Evolutionary conservation across 1,139 yeast genomes (phyloP).

Genomic region (Candida smagusa): DNA sequence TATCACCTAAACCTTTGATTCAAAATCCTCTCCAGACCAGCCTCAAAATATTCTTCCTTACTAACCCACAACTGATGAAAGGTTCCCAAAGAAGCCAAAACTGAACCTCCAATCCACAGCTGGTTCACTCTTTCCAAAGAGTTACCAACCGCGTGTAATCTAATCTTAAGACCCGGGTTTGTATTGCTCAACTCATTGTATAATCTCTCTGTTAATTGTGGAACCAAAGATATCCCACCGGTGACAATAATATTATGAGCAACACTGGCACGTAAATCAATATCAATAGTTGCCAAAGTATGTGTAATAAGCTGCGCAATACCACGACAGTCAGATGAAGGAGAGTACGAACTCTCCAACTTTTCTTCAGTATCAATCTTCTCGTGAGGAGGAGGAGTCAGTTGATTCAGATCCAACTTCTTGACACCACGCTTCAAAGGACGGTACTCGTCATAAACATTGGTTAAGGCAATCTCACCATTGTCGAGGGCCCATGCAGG

Average conservation of each 20-base stretch:
- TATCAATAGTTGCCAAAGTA: constrained; percentile 71
- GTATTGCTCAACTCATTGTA: constrained; percentile 67
- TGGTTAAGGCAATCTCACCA: constrained; percentile 36
- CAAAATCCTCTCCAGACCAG: constrained; percentile 77
- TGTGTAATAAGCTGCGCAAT: constrained; percentile 68
- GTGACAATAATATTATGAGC: constrained; percentile 92
- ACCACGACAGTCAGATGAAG: constrained; percentile 34
- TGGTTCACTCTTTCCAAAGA: constrained; percentile 79
- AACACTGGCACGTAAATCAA: constrained; percentile 83
- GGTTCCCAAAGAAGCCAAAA: constrained; percentile 87
- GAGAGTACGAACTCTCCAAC: constrained; percentile 8
- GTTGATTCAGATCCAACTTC: constrained; percentile 37
- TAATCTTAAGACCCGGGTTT: constrained; percentile 88
- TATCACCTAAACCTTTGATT: constrained; percentile 66
- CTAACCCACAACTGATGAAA: constrained; percentile 98
- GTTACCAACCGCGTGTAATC: constrained; percentile 87
- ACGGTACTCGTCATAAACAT: constrained; percentile 58
- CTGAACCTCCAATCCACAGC: constrained; percentile 95
- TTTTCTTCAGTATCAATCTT: constrained; percentile 19
- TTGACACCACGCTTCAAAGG: constrained; percentile 61
- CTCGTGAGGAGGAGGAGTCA: constrained; percentile 36
- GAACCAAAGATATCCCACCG: constrained; percentile 85
- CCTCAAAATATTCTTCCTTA: constrained; percentile 85
- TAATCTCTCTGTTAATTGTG: constrained; percentile 81
- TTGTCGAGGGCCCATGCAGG: constrained; percentile 32